Evolutionary conservation across 495 filamentous ascomycete genomes (phyloP), one percentile per base, ranked within the genome.

Genomic region (Penicillium canariense): DNA sequence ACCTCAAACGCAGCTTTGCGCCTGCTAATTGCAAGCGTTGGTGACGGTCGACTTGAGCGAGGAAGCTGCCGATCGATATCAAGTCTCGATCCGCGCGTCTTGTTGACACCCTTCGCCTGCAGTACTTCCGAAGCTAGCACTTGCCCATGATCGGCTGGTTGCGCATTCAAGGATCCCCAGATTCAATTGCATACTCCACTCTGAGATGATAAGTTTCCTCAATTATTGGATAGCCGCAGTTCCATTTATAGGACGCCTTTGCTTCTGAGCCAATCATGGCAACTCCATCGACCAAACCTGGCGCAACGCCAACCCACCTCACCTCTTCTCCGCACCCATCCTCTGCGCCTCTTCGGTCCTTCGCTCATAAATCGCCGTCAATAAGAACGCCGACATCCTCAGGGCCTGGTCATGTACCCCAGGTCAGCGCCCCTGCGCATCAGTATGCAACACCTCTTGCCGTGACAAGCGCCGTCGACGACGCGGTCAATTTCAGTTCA

Each of bases 311-410:
- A 15, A 76, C 72, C n/a, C 69, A 78, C 54, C 64, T 76, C 32
- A 75, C 69, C 20, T 71, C 75, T 11, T 78, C 76, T 15, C 76
- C 76, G 28, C 73, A 68, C 43, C 74, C 73, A 6, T 63, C 72
- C 6, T 68, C 67, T 22, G 65, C 65, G n/a, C 64, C 71, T 44
- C 68, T 76, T 58, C 69, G 73, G 17, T 67, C 70, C 7, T 60
- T 77, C 11, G 68, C 76, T 9, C 72, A 76, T 46, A 78, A 74
- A 44, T 78, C 76, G 2, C 74, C 75, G 4, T 76, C 74, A 7
- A 70, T 66, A 46, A 67, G 70, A 49, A 78, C 74, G 3, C 76
- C 74, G 1, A 72, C 76, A 22, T 67, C 60, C 17, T 72, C 68
- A 27, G 74, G 73, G 11, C 60, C 63, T 22, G 69, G 50, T 2